Percentiles rank a stretch among this genome's conserved stretches.
Conservation (phyloP, 441 rosid genomes). For the Gossypium davidsonii region DNA sequence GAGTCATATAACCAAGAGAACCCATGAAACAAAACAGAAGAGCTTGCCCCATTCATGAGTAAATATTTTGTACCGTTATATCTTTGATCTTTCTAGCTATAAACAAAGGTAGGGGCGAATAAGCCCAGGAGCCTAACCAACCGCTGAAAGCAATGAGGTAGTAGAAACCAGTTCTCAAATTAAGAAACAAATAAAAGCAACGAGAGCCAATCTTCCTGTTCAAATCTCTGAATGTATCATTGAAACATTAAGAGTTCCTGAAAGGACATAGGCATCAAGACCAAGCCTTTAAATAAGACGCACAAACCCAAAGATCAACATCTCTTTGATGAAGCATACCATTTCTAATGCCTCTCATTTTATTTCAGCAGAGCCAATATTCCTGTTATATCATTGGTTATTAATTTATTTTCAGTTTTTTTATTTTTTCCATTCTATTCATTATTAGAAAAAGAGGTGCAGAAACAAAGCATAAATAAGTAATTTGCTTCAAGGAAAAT, state of each 20-base stretch:
- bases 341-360: too few relatives aligned
- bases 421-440: too few relatives aligned
- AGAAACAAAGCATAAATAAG: too few relatives aligned
- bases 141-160: not conserved
- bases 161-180: not conserved
- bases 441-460: too few relatives aligned
- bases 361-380: too few relatives aligned
- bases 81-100: not conserved
- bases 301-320: too few relatives aligned
- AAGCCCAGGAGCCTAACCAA: not conserved
- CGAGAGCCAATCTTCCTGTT: not conserved
- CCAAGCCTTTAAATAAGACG: too few relatives aligned
- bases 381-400: too few relatives aligned
- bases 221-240: not conserved
- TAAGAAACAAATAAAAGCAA: not conserved
- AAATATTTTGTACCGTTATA: not conserved
- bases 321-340: too few relatives aligned
- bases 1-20: not conserved
- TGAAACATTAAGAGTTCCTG: not conserved
- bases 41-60: not conserved
- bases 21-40: not conserved
- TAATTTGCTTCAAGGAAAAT: too few relatives aligned
- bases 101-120: not conserved
- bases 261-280: not conserved
- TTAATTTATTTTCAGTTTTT: too few relatives aligned